phyloP scores from a whole-genome alignment of 1,139 yeast genomes.

The Yamadazyma conglobata region DNA sequence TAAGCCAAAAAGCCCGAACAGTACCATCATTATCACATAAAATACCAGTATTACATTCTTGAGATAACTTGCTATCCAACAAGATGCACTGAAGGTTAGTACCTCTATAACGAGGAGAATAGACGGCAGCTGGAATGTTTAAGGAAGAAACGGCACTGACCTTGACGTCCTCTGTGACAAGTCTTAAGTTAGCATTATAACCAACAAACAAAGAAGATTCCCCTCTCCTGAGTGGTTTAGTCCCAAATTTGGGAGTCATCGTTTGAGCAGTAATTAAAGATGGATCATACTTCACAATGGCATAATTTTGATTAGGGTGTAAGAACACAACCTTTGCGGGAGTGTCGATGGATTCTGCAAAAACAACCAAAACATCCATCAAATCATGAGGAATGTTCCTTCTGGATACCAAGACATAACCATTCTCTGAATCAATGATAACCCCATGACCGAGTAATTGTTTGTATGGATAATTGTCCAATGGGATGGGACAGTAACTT shows the following conservation, averaged over 20 bases:
- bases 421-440: slow-evolving; percentile 74
- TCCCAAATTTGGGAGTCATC: slow-evolving; percentile 60
- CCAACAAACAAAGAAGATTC: slow-evolving; percentile 77
- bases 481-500: slow-evolving; percentile 59
- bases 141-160: slow-evolving; percentile 75
- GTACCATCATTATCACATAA: slow-evolving; percentile 77
- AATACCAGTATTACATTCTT: slow-evolving; percentile 78
- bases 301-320: slow-evolving; percentile 87
- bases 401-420: slow-evolving; percentile 77
- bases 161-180: slow-evolving; percentile 71
- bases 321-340: slow-evolving; percentile 79
- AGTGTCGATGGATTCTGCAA: slow-evolving; percentile 82
- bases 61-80: slow-evolving; percentile 68
- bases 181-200: slow-evolving; percentile 65
- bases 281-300: slow-evolving; percentile 82
- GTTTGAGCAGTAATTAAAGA: slow-evolving; percentile 43
- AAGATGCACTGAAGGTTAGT: slow-evolving; percentile 77
- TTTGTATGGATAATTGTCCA: slow-evolving; percentile 70
- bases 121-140: slow-evolving; percentile 66
- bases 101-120: slow-evolving; percentile 80
- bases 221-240: slow-evolving; percentile 65
- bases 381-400: slow-evolving; percentile 81
- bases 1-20: slow-evolving; percentile 79
- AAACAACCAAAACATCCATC: slow-evolving; percentile 70
- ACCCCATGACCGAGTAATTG: slow-evolving; percentile 71